These are phyloP conservation scores for Saccharomyces cerevisiae DNA, from an alignment of 805 yeast genomes.

Conservation along the genomic window DNA sequence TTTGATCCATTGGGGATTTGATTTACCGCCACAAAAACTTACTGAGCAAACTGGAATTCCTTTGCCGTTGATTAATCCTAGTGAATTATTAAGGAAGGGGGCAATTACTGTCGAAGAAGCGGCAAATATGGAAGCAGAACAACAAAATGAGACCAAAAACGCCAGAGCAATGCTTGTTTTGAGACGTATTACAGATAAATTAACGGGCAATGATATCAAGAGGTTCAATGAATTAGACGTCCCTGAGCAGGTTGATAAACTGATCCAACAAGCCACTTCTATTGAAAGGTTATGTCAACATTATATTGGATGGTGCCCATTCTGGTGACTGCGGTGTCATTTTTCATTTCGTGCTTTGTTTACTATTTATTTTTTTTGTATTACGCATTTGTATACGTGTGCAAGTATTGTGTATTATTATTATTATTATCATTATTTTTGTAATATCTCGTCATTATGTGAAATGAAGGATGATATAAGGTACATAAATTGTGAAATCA, in stretches of 20 bases:
- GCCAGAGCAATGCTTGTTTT: constrained; percentile 87
- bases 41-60: constrained; percentile 69
- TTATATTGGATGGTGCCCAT: constrained; percentile 97
- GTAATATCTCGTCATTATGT: not conserved
- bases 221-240: constrained; percentile 64
- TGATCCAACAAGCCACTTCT: constrained; percentile 91
- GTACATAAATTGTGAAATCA: not conserved
- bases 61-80: constrained; percentile 58
- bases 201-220: constrained; percentile 87
- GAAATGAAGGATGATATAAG: too few relatives aligned
- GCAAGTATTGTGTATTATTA: not conserved
- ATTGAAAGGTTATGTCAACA: constrained; percentile 94
- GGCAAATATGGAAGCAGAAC: constrained; percentile 55
- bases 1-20: constrained; percentile 96
- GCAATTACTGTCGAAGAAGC: constrained; percentile 74
- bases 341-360: not conserved
- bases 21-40: constrained; percentile 72
- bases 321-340: constrained; percentile 54
- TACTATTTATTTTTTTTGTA: not conserved
- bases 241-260: constrained; percentile 81
- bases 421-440: too few relatives aligned
- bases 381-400: not conserved
- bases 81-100: constrained; percentile 59
- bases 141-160: constrained; percentile 62
- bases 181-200: constrained; percentile 81